These are phyloP conservation scores for Physcomitrellopsis africana DNA, from an alignment of 225 moss, liverwort and hornwort genomes.

Conservation along the genomic window DNA sequence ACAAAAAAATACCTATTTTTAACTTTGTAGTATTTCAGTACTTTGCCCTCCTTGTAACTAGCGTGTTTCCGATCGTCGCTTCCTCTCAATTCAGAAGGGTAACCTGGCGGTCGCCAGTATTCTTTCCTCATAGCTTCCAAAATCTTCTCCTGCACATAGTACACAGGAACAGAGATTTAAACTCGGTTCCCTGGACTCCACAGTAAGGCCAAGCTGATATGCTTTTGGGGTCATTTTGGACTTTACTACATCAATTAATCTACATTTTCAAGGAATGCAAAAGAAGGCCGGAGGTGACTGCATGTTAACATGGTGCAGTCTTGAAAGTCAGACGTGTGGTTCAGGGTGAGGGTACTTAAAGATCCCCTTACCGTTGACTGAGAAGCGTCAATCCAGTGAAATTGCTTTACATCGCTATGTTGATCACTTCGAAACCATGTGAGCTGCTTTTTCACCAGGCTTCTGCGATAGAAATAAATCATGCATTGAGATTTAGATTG, in stretches of 20 bases:
- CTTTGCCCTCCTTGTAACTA: constrained; percentile 57
- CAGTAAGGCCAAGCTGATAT: no score
- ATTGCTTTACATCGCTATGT: constrained; percentile 48
- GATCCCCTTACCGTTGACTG: constrained; percentile 51
- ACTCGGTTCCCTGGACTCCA: no score
- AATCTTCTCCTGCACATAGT: constrained; percentile 55
- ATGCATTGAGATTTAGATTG: no score
- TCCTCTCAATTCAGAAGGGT: constrained; percentile 46
- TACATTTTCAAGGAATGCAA: no score
- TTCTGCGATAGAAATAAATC: constrained; percentile 42
- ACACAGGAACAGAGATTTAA: not conserved
- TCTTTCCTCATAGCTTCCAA: constrained; percentile 61
- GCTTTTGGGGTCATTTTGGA: no score
- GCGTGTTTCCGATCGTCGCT: constrained; percentile 56
- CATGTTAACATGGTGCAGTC: no score
- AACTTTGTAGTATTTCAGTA: constrained; percentile 64
- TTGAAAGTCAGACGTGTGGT: not conserved
- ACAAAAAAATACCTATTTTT: constrained; percentile 53
- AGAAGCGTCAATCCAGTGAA: constrained; percentile 77
- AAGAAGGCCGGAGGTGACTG: no score
- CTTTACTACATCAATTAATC: no score
- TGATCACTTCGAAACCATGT: constrained; percentile 77
- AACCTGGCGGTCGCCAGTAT: constrained; percentile 41
- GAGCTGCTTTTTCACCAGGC: constrained; percentile 81
- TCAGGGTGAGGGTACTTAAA: not conserved